Conservation (phyloP, 73 alveolate species). For the Blepharisma stoltei region DNA sequence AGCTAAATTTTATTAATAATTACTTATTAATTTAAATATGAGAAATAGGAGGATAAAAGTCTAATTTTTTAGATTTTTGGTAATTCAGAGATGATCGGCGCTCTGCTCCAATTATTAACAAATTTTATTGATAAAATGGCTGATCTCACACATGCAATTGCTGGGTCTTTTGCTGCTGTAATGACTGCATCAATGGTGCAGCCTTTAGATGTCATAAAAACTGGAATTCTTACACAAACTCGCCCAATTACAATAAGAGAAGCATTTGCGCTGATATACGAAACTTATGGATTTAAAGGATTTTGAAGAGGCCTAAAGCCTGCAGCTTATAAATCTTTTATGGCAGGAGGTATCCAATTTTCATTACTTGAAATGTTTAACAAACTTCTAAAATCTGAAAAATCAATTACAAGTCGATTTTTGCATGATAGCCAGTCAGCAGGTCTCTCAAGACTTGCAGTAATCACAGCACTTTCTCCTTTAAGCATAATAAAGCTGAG, state of each 20-base stretch:
- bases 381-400: not conserved
- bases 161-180: not conserved
- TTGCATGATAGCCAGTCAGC: not conserved
- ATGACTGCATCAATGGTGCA: conserved; percentile 8
- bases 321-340: not conserved
- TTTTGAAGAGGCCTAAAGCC: conserved; percentile 26
- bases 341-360: not conserved
- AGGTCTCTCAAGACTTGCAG: not conserved
- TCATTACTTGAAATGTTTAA: conserved; percentile 8
- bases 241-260: not conserved
- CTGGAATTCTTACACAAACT: not conserved
- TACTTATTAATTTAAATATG: no score
- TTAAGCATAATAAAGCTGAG: not conserved
- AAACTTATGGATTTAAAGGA: not conserved
- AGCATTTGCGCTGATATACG: not conserved
- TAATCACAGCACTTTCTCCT: not conserved
- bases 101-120: no score
- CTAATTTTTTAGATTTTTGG: no score
- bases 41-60: no score
- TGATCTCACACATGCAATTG: no score
- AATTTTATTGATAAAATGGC: no score
- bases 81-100: no score
- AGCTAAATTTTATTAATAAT: no score
- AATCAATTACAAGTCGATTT: not conserved
- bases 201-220: conserved; percentile 25